Conservation (phyloP, 1,139 yeast genomes). For the Pichia terricola region DNA sequence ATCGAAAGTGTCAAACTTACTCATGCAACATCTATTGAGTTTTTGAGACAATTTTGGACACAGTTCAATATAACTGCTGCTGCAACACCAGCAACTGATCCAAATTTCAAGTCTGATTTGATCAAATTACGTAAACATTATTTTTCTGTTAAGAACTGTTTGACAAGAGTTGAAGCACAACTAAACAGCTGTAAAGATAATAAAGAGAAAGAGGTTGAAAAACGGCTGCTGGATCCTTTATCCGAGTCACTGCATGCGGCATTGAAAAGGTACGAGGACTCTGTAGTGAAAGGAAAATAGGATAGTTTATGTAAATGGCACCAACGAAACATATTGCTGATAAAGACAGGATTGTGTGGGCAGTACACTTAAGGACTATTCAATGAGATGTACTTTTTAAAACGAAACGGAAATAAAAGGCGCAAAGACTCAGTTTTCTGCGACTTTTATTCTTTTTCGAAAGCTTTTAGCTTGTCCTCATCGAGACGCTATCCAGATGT, state of each 20-base stretch:
- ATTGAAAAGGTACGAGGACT: constrained; percentile 27
- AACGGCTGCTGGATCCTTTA: constrained; percentile 28
- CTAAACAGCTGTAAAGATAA: constrained; percentile 19
- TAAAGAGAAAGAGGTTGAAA: constrained; percentile 21
- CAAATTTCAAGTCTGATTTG: constrained; percentile 36
- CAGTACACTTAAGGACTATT: too few species aligned
- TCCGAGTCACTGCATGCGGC: constrained; percentile 31
- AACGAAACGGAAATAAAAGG: too few species aligned
- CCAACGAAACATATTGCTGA: too few species aligned
- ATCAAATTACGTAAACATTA: constrained; percentile 32
- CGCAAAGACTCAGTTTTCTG: too few species aligned
- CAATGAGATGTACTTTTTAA: too few species aligned
- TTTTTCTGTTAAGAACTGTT: constrained; percentile 37
- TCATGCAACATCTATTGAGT: constrained; percentile 64
- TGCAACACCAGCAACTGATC: constrained; percentile 35
- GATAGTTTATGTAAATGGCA: constrained; percentile 2
- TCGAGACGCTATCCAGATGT: too few species aligned
- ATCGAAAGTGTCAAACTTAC: constrained; percentile 38
- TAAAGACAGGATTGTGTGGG: too few species aligned
- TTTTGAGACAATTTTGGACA: constrained; percentile 61
- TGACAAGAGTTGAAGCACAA: constrained; percentile 33
- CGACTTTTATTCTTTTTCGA: too few species aligned
- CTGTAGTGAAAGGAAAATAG: constrained; percentile 18
- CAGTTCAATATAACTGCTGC: constrained; percentile 39
- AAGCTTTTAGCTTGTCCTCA: too few species aligned